phyloP scores from a whole-genome alignment of 768 basidiomycete genomes.

The Rickenella mellea region DNA sequence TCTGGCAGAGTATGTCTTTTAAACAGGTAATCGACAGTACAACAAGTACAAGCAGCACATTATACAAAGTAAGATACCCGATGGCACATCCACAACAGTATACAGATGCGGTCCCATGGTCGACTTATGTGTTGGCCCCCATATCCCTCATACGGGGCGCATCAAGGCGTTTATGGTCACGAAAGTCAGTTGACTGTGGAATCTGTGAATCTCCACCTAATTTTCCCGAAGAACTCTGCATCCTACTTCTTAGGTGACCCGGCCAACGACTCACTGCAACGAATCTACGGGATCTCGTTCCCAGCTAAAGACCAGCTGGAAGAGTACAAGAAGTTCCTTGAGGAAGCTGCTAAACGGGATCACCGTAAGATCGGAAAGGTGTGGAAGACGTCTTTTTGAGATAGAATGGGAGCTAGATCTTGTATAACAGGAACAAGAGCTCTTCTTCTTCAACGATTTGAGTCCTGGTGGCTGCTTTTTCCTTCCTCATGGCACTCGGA shows the following conservation, averaged over 20 bases:
- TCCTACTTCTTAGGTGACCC: constrained; percentile 96
- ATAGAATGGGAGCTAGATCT: neutral
- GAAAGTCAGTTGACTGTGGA: constrained; percentile 44
- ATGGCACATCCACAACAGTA: constrained; percentile 93
- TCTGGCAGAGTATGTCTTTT: neutral
- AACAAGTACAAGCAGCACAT: constrained; percentile 98
- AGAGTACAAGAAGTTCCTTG: constrained; percentile 93
- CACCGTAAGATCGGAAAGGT: constrained; percentile 92
- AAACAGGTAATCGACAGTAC: constrained; percentile 48
- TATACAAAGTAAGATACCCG: constrained; percentile 91
- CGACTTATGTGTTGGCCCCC: constrained; percentile 93
- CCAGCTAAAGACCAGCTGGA: constrained; percentile 92
- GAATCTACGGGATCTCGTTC: constrained; percentile 97
- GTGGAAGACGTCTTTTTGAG: constrained; percentile 6
- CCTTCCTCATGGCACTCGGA: constrained; percentile 92
- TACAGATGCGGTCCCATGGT: constrained; percentile 99
- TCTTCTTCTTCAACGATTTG: constrained; percentile 97
- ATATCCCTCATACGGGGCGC: constrained; percentile 94
- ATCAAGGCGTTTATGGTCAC: constrained; percentile 98
- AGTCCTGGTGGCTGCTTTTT: constrained; percentile 96
- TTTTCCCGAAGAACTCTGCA: constrained; percentile 67
- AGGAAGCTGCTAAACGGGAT: constrained; percentile 96
- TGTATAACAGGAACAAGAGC: constrained; percentile 69
- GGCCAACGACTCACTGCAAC: constrained; percentile 88
- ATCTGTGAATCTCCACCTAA: neutral